phyloP scores from a whole-genome alignment of 192 early-diverging fungal species.

The Backusella tuberculispora region DNA sequence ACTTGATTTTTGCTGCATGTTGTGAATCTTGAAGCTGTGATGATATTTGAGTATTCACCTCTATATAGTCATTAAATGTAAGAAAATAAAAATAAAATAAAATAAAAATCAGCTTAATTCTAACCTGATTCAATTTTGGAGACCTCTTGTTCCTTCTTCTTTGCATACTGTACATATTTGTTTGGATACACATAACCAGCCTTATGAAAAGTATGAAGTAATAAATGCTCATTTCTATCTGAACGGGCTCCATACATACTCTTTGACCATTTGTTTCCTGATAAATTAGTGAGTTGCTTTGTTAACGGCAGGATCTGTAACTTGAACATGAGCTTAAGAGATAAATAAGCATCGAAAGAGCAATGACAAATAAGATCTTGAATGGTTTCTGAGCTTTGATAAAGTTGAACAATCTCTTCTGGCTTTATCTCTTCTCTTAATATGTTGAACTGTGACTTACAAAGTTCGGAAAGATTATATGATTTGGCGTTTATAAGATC shows the following conservation, averaged over 20 bases:
- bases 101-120: neutral
- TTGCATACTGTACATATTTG: conserved; percentile 44
- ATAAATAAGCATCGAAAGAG: conserved; percentile 82
- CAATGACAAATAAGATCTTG: conserved; percentile 77
- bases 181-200: conserved; percentile 93
- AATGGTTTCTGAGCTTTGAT: conserved; percentile 57
- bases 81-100: conserved; percentile 33
- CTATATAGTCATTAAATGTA: neutral
- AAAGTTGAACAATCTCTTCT: conserved; percentile 75
- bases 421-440: conserved; percentile 83
- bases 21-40: neutral
- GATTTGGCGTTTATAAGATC: conserved; percentile 85
- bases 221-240: conserved; percentile 93
- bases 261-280: conserved; percentile 90
- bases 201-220: conserved; percentile 95
- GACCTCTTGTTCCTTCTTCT: neutral
- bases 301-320: conserved; percentile 91
- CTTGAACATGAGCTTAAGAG: conserved; percentile 79
- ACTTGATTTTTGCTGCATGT: conserved; percentile 36
- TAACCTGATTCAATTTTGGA: neutral
- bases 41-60: neutral
- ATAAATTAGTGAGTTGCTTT: conserved; percentile 87
- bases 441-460: conserved; percentile 73
- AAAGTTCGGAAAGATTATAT: conserved; percentile 82
- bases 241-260: conserved; percentile 85